Evolutionary conservation across 768 basidiomycete species (phyloP), one percentile per base, ranked within the genome.

Genomic region (Collybia sp.): DNA sequence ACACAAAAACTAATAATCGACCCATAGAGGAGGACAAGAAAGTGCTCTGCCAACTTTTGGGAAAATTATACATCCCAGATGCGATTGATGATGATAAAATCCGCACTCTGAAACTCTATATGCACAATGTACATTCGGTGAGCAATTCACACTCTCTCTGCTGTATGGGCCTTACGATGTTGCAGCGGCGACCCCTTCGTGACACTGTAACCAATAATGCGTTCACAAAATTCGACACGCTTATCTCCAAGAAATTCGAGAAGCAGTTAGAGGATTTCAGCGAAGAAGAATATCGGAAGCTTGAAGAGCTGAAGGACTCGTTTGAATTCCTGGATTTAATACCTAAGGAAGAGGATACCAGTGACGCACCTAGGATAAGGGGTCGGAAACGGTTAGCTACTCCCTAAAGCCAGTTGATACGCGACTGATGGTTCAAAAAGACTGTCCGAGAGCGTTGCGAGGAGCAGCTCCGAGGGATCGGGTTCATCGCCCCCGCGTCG

Each of bases 291-390:
- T 82, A 79, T 48, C 68, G 83, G 48, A 70, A 83, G 45, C 68
- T 89, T 2, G 77, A 82, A 43, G 68, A 78, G 20, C 72, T 88
- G 19, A 73, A 79, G 34, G 73, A 78, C 0, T 55, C 87, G 19
- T 90, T 90, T 57, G 71, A 76, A 39, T 85, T 86, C 58, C 55
- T 89, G 59, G 88, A 90, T 51, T 77, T 81, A 9, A 72, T 85
- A 35, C 82, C 86, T 1, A 63, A 80, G 35, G 82, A 80, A n/a
- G 83, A 82, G 5, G 78, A 75, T 6, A 82, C 83, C 34, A 65
- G 5, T 34, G 67, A 72, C 13, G 69, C 59, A 52, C 68, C 64
- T 30, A 67, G 62, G 46, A 73, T 65, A 41, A 69, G 53, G 52
- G 75, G 66, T 61, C 79, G 58, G 66, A 85, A 84, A 67, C 58